Conservation (phyloP, 306 rosid genomes). For the Arachis stenosperma region DNA sequence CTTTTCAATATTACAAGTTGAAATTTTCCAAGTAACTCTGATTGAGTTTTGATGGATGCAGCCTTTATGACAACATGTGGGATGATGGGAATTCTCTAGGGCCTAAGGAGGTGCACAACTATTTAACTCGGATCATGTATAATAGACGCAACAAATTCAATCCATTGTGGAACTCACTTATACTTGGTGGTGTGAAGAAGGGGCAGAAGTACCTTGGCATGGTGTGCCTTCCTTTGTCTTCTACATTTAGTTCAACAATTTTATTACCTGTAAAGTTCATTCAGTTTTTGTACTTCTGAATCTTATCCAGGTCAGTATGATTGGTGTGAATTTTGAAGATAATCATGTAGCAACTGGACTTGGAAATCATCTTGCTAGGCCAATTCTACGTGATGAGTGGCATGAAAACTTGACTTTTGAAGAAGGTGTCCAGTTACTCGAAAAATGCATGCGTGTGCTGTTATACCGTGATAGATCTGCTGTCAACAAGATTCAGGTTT, state of each 20-base stretch:
- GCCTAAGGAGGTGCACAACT: slow-evolving; percentile 59
- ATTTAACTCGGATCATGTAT: slow-evolving; percentile 53
- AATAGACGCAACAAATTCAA: slow-evolving; percentile 58
- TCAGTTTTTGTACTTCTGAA: slow-evolving; percentile 19
- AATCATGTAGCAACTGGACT: slow-evolving; percentile 91
- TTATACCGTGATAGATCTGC: slow-evolving; percentile 92
- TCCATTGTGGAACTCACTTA: slow-evolving; percentile 57
- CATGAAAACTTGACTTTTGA: slow-evolving; percentile 80
- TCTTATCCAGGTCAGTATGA: slow-evolving; percentile 81
- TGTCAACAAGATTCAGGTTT: slow-evolving; percentile 65
- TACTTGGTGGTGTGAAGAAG: slow-evolving; percentile 53
- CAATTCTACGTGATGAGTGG: slow-evolving; percentile 99
- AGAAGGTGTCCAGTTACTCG: slow-evolving; percentile 89
- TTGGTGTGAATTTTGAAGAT: slow-evolving; percentile 87
- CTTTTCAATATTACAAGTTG: slow-evolving; percentile 27
- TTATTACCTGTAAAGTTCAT: slow-evolving; percentile 17
- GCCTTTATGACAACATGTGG: slow-evolving; percentile 86
- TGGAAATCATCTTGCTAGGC: slow-evolving; percentile 98
- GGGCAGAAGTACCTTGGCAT: slow-evolving; percentile 60
- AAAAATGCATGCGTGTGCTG: slow-evolving; percentile 97
- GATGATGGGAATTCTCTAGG: slow-evolving; percentile 58
- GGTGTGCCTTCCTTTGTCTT: slow-evolving; percentile 49
- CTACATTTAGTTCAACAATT: slow-evolving; percentile 20
- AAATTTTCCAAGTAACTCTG: slow-evolving; percentile 30
- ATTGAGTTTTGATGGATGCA: slow-evolving; percentile 47